Evolutionary conservation across 805 yeast species (phyloP).

Genomic region (Lachancea waltii): DNA sequence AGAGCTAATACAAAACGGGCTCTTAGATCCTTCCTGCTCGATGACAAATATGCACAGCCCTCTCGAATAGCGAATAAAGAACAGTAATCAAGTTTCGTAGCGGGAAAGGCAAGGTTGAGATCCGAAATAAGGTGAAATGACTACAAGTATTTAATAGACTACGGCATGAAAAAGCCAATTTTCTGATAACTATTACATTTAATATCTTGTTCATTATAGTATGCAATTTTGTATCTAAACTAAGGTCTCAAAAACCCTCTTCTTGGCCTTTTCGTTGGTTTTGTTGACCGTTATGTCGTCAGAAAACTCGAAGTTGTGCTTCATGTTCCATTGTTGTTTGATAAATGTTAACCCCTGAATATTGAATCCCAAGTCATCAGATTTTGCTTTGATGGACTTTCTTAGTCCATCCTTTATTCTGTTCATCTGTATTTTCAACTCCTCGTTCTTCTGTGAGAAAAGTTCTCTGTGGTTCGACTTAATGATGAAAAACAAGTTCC

Average conservation of each 20-base stretch:
- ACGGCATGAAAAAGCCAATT: too few species aligned
- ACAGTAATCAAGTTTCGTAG: background rate
- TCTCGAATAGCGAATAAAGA: background rate
- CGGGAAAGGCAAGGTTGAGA: background rate
- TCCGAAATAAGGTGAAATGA: too few species aligned
- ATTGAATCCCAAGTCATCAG: conserved; percentile 70
- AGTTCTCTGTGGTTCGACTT: conserved; percentile 74
- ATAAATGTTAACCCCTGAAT: conserved; percentile 73
- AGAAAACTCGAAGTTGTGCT: conserved; percentile 65
- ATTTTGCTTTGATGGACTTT: conserved; percentile 42
- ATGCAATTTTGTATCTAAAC: conserved; percentile 6
- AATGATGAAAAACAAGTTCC: conserved; percentile 68
- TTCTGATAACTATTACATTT: too few species aligned
- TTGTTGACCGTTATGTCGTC: conserved; percentile 42
- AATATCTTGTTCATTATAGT: background rate
- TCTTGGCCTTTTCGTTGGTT: conserved; percentile 51
- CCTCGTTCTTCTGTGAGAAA: conserved; percentile 58
- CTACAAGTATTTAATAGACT: too few species aligned
- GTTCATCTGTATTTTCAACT: conserved; percentile 56
- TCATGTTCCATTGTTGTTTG: conserved; percentile 70
- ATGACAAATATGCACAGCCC: background rate
- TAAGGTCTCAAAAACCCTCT: conserved; percentile 66
- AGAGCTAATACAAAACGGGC: conserved; percentile 6
- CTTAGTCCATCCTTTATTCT: conserved; percentile 60
- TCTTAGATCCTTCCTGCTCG: conserved; percentile 1